These are phyloP conservation scores for Apiospora sp. DNA, from an alignment of 2,329 filamentous ascomycete genomes.

Conservation along the genomic window DNA sequence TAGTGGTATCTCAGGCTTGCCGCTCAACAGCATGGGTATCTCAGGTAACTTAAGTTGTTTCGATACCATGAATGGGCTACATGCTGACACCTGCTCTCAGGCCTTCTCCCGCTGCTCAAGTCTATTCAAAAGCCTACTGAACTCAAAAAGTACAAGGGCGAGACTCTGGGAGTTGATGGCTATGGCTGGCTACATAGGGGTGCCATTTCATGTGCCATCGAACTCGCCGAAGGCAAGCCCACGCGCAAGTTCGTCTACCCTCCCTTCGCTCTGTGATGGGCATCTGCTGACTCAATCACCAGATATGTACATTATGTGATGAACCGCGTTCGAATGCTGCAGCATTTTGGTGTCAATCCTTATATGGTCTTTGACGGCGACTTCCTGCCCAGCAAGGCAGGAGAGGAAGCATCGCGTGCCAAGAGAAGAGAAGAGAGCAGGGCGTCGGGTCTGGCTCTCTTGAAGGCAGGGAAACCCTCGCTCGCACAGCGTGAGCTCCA, in stretches of 20 bases:
- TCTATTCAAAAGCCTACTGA: constrained; percentile 92
- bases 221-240: constrained; percentile 86
- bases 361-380: constrained; percentile 98
- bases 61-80: neutral
- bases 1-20: constrained; percentile 11
- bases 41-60: constrained; percentile 17
- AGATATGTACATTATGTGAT: constrained; percentile 92
- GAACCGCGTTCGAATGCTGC: constrained; percentile 90
- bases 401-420: constrained; percentile 81
- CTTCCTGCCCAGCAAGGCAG: constrained; percentile 90
- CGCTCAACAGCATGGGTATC: constrained; percentile 32
- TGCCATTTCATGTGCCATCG: constrained; percentile 87
- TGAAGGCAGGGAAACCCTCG: constrained; percentile 80
- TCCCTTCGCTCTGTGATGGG: neutral
- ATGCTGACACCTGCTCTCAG: constrained; percentile 52
- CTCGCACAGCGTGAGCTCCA: constrained; percentile 89
- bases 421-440: constrained; percentile 80
- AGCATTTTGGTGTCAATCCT: constrained; percentile 91
- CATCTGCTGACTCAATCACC: constrained; percentile 32
- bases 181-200: constrained; percentile 99
- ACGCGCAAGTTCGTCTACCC: constrained; percentile 76
- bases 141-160: constrained; percentile 85
- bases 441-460: constrained; percentile 76
- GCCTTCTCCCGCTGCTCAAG: constrained; percentile 89
- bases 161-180: constrained; percentile 92